Conservation (phyloP, 164 flowering plant genomes). For the Vitis vinifera region DNA sequence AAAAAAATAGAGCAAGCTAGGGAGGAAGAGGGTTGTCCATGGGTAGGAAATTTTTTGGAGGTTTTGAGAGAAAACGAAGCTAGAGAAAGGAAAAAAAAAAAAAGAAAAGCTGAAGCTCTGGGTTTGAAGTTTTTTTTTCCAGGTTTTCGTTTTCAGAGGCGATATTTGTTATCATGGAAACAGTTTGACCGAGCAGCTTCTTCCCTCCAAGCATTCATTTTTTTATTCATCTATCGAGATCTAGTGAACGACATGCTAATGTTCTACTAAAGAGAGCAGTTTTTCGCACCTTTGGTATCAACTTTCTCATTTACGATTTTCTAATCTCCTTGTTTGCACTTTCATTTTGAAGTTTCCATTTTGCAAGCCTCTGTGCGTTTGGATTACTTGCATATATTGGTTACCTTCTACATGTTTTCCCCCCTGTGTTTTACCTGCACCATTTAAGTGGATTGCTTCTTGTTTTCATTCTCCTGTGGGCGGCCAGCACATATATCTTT, state of each 20-base stretch:
- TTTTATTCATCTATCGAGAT: conserved; percentile 64
- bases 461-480: conserved; percentile 81
- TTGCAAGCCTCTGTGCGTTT: conserved; percentile 74
- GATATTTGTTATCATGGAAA: background rate
- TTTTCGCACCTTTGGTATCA: conserved; percentile 67
- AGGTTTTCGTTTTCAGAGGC: too few relatives aligned
- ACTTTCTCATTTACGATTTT: conserved; percentile 78
- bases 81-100: too few relatives aligned
- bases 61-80: too few relatives aligned
- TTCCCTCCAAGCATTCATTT: conserved; percentile 22
- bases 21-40: too few relatives aligned
- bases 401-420: conserved; percentile 68
- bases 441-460: conserved; percentile 76
- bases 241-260: conserved; percentile 70
- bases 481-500: conserved; percentile 78
- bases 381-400: conserved; percentile 83
- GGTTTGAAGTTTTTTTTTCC: too few relatives aligned
- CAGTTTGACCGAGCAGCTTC: conserved; percentile 30
- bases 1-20: too few relatives aligned
- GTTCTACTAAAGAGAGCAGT: conserved; percentile 49
- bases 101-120: too few relatives aligned
- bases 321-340: conserved; percentile 81
- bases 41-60: too few relatives aligned
- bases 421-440: conserved; percentile 72
- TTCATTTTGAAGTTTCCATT: conserved; percentile 81